Base-by-base conservation (phyloP, 768 basidiomycete genomes). In the Boletales sp. region DNA sequence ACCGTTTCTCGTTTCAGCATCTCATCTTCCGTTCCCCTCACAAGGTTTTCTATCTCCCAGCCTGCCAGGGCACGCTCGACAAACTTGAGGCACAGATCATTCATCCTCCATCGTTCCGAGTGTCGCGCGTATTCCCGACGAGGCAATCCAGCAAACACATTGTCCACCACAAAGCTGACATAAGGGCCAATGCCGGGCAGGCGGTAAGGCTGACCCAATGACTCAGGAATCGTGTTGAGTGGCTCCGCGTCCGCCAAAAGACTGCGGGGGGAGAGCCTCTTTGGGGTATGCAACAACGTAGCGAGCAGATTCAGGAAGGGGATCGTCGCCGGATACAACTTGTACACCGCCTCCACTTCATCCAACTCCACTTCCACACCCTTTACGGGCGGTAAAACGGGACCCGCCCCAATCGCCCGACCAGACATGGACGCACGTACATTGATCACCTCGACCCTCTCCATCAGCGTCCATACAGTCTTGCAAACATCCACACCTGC, bases 351-450 rank as follows among this genome's bases (percentile, higher is more conserved):
- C 68, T 98, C 95, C 45, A 94, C 82, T 56, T 92, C 86, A 56
- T 94, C 92, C 54, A 97, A 69, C 64, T 95, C 92, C 5, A 87
- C 79, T 55, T 94, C 85, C 4, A 93, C 84, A 0, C 94, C 92
- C 61, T 85, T 87, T 11, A 79, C 78, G 18, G 84, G 74, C 4
- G 80, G 74, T 8, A 86, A 61, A 35, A 63, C 54, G 8, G 49
- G 43, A 38, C 38, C 75, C 66, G 21, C 72, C 59, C 53, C 56
- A 32, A 45, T 35, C 15, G 40, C 34, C 37, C 51, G 55, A 31
- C 65, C 59, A 1, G 67, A 54, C 14, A 75, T 73, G 6, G 73
- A 49, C 0, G 72, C 65, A 29, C 86, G 81, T 9, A 90, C 83
- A 54, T 90, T 89, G 66, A 86, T 89, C 31, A 94, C 83, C 60